These are phyloP conservation scores for Sporodiniella umbellata DNA, from an alignment of 371 early-diverging fungal species.

Conservation along the genomic window DNA sequence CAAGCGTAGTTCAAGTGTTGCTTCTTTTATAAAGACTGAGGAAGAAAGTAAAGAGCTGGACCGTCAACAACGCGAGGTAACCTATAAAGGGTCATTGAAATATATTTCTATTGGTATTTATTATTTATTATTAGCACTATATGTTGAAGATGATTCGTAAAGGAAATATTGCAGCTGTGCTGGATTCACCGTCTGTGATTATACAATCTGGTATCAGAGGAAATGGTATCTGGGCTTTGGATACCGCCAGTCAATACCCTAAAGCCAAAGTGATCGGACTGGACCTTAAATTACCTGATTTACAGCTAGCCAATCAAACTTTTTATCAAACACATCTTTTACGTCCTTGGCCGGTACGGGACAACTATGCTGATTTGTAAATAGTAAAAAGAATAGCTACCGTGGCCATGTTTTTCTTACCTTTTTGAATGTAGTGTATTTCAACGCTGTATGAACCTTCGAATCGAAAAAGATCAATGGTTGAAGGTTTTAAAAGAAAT, in stretches of 20 bases:
- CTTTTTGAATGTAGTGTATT: no score
- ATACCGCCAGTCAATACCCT: conserved; percentile 52
- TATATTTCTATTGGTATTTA: conserved; percentile 1
- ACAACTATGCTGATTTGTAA: conserved; percentile 39
- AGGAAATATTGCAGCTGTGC: conserved; percentile 31
- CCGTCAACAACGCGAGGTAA: conserved; percentile 41
- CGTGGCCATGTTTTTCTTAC: no score
- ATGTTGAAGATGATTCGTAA: conserved; percentile 45
- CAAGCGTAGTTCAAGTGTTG: conserved; percentile 32
- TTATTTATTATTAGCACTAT: conserved; percentile 28
- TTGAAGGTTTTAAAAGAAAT: conserved; percentile 27
- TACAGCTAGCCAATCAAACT: conserved; percentile 27
- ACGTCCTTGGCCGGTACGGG: conserved; percentile 34
- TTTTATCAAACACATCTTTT: conserved; percentile 30
- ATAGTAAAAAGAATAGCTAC: conserved; percentile 1
- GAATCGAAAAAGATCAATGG: conserved; percentile 36
- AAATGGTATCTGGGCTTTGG: conserved; percentile 55
- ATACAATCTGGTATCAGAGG: conserved; percentile 51
- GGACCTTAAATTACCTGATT: conserved; percentile 43
- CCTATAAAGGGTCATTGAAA: no score
- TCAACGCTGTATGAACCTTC: conserved; percentile 34
- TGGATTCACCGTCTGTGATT: conserved; percentile 37
- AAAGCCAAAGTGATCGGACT: conserved; percentile 48
- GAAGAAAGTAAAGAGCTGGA: conserved; percentile 41
- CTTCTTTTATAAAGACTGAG: conserved; percentile 3